Base-by-base conservation (phyloP, 352 stramenopile species). In the Phytophthora chlamydospora region DNA sequence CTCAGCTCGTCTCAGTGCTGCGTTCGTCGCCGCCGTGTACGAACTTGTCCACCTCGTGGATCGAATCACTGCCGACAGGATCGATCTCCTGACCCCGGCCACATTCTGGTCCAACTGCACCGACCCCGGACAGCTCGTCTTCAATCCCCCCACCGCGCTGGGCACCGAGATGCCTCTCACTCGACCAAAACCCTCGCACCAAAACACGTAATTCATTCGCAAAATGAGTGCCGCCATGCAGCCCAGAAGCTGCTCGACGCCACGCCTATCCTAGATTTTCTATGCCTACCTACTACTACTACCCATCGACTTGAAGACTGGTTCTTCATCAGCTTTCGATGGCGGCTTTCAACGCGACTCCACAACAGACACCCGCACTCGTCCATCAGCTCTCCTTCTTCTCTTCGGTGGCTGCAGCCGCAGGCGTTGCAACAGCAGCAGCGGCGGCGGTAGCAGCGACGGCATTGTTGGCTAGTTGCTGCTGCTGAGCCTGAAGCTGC, bases 21-120 rank as follows among this genome's bases (percentile, higher is more conserved):
- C 75, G 2, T 64, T 82, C 6, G 62, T 73, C 11, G 52, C 73
- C 10, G 75, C 75, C 1, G 63, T 85, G 17, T 89, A 85, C 44
- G 76, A 87, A 44, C 59, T 57, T 5, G 24, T 81, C 14, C 43
- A 41, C 3, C 17, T 88, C 13, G 9, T 86, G 19, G 50, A 68
- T 6, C 45, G 38, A 5, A 58, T 59, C 19, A 7, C 13, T 16
- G 4, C 17, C 12, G 32, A 12, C 16, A 36, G 11, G 2, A 34
- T 6, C 7, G 42, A 45, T 3, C 29, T 47, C 33, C 7, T 68
- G 6, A 17, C 49, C 14, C 53, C 55, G 8, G 13, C 36, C 3
- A 12, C 58, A 11, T 64, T 71, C 43, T 59, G 52, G 46, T 61
- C 49, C 13, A 40, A n/a, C 2, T 53, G 13, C 40, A 52, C 27